Evolutionary conservation across 768 basidiomycete species (phyloP).

Genomic region (Lanmaoa rubissima): DNA sequence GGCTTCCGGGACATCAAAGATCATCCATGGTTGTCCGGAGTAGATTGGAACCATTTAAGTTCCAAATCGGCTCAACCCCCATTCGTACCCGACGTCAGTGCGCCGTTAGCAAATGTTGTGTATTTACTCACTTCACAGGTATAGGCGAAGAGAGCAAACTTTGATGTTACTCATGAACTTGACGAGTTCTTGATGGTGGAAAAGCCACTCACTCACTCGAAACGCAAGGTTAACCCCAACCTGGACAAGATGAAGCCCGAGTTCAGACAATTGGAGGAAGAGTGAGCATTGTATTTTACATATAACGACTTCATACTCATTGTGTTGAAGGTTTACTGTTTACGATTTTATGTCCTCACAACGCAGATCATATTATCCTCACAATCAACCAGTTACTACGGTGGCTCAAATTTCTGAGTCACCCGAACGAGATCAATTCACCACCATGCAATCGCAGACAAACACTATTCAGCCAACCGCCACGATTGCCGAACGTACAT

Average conservation of each 20-base stretch:
- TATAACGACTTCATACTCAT: constrained; percentile 6
- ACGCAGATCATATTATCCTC: constrained; percentile 85
- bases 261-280: constrained; percentile 88
- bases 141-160: constrained; percentile 95
- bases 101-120: background rate
- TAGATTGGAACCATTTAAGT: constrained; percentile 81
- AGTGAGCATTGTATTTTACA: constrained; percentile 46
- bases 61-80: constrained; percentile 71
- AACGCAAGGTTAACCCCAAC: constrained; percentile 85
- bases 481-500: constrained; percentile 41
- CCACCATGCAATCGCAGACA: constrained; percentile 35
- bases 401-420: constrained; percentile 31
- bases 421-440: constrained; percentile 26
- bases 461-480: constrained; percentile 43
- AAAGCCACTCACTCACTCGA: constrained; percentile 93
- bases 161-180: constrained; percentile 95
- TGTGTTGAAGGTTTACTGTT: constrained; percentile 68
- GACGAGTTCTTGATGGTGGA: constrained; percentile 98
- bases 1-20: constrained; percentile 75
- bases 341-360: constrained; percentile 79
- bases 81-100: constrained; percentile 89
- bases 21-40: constrained; percentile 81
- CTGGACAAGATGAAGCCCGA: constrained; percentile 89
- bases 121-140: background rate
- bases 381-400: constrained; percentile 60